Percentiles rank a stretch among this genome's conserved stretches.
Evolutionary conservation across 371 early-diverging fungal genomes (phyloP).

Genomic region (Haplosporangium sp.): DNA sequence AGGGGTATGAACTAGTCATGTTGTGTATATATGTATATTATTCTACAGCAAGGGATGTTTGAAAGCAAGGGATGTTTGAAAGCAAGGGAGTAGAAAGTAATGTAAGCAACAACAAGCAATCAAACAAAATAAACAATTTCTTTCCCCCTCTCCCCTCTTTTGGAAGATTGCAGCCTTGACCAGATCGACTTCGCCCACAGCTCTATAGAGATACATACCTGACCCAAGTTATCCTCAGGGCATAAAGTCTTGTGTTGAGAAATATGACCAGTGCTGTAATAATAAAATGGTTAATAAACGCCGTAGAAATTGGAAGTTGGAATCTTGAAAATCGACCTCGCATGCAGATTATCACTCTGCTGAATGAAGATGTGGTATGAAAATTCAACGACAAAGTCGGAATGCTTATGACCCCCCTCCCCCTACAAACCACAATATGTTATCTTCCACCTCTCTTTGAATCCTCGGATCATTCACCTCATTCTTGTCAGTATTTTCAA

Average conservation of each 20-base stretch:
- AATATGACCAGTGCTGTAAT: background rate
- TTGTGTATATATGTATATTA: background rate
- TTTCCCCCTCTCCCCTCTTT: background rate
- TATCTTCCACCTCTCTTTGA: no score
- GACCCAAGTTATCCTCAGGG: background rate
- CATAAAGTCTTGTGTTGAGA: no score
- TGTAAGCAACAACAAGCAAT: background rate
- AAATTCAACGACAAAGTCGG: no score
- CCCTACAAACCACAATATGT: no score
- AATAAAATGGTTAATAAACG: background rate
- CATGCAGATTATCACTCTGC: slow-evolving; percentile 9
- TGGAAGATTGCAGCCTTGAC: background rate
- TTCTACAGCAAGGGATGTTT: no score
- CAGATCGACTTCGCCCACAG: no score
- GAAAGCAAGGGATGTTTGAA: background rate
- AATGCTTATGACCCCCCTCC: background rate
- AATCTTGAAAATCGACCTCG: slow-evolving; percentile 10
- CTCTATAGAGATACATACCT: no score
- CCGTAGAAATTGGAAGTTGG: slow-evolving; percentile 36
- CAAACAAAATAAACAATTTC: no score
- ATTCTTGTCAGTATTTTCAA: no score
- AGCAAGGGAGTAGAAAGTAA: background rate
- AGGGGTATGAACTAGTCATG: slow-evolving; percentile 18
- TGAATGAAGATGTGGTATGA: no score
- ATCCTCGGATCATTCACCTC: no score